Percentiles rank a stretch among this genome's conserved stretches.
These are phyloP conservation scores for Acanthamoeba triangularis DNA, from an alignment of 208 protist species.

Conservation along the genomic window DNA sequence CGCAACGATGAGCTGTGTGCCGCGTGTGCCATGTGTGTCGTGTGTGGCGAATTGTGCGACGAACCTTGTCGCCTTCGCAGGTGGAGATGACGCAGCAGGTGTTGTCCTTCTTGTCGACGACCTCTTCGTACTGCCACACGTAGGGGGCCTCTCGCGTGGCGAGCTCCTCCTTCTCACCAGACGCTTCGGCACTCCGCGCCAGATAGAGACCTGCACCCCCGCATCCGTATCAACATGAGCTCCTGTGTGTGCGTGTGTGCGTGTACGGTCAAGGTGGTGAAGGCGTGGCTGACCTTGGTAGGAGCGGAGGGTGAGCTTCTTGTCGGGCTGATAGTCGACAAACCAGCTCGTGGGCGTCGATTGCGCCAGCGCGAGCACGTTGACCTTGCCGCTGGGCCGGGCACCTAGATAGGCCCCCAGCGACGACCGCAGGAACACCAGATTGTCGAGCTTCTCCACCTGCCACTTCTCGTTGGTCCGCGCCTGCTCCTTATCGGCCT, in stretches of 20 bases:
- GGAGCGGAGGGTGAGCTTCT: slow-evolving; percentile 20
- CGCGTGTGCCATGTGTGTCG: neutral
- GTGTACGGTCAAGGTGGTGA: neutral
- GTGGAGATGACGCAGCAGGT: neutral
- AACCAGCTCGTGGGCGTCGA: slow-evolving; percentile 36
- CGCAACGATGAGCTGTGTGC: neutral
- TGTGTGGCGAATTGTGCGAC: neutral
- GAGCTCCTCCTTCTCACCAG: neutral
- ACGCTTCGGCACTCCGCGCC: neutral
- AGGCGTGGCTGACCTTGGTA: neutral
- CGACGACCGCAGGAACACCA: slow-evolving; percentile 19
- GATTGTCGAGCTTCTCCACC: slow-evolving; percentile 1
- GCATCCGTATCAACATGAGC: neutral
- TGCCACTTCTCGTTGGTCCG: slow-evolving; percentile 11
- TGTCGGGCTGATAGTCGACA: slow-evolving; percentile 7
- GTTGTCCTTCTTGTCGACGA: neutral
- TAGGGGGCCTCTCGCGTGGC: neutral
- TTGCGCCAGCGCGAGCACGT: slow-evolving; percentile 7
- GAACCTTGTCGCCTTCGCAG: slow-evolving; percentile 34
- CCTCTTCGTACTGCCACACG: slow-evolving; percentile 2
- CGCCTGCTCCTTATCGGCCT: slow-evolving; percentile 2
- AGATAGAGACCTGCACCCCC: slow-evolving; percentile 4
- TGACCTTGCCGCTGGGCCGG: slow-evolving; percentile 28
- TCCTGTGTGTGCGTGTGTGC: too few species aligned
- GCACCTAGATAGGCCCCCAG: neutral